phyloP scores from a whole-genome alignment of 2,329 filamentous ascomycete genomes.

The Alternaria gaisen region DNA sequence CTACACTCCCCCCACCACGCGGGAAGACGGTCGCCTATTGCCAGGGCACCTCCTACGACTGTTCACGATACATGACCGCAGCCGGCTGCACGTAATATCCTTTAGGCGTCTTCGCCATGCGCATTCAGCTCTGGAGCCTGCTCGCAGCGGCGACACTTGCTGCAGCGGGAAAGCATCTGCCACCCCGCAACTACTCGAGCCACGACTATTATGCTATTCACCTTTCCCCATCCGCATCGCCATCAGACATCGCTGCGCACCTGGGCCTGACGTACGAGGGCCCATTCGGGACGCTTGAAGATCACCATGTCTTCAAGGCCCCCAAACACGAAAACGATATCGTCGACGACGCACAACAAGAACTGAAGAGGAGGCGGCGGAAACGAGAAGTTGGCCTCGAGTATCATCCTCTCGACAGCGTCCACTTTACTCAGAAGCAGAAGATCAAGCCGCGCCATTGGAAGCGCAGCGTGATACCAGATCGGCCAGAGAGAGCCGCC shows the following conservation, averaged over 20 bases:
- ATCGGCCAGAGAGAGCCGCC: conserved; percentile 24
- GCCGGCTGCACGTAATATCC: conserved; percentile 22
- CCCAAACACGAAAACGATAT: conserved; percentile 65
- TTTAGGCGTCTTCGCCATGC: conserved; percentile 36
- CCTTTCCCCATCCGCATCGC: conserved; percentile 71
- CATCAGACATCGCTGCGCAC: conserved; percentile 72
- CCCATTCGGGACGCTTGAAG: conserved; percentile 75
- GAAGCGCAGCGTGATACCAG: conserved; percentile 61
- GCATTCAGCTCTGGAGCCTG: conserved; percentile 56
- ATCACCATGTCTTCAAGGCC: conserved; percentile 88
- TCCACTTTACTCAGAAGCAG: conserved; percentile 84
- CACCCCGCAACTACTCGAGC: conserved; percentile 74
- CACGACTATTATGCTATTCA: conserved; percentile 96
- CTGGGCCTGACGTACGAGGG: conserved; percentile 85
- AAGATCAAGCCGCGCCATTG: conserved; percentile 67
- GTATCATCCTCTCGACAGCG: conserved; percentile 71
- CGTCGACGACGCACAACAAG: conserved; percentile 60
- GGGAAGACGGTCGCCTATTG: background rate
- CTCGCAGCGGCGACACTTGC: conserved; percentile 47
- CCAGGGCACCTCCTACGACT: conserved; percentile 1
- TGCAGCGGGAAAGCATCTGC: conserved; percentile 50
- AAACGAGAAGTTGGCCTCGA: conserved; percentile 63
- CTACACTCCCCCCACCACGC: background rate
- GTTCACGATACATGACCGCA: conserved; percentile 26
- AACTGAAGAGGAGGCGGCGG: conserved; percentile 66